Conservation (phyloP, 1,284 basidiomycete genomes). For the Psilocybe mexicana region DNA sequence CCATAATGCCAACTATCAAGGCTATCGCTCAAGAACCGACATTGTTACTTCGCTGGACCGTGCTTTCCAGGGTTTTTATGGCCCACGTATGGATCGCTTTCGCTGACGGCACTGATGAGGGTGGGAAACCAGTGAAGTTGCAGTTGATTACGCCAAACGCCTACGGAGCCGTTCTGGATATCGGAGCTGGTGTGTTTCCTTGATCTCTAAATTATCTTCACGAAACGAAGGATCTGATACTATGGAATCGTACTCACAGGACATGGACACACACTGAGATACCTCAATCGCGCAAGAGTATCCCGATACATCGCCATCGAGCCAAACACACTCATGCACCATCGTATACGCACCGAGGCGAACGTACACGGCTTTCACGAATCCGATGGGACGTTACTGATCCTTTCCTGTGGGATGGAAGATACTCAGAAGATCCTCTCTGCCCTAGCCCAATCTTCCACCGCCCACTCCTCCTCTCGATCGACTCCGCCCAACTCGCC, state of each 20-base stretch:
- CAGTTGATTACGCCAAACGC: constrained; percentile 55
- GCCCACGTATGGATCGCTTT: constrained; percentile 56
- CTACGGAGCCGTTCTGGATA: constrained; percentile 61
- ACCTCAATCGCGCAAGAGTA: constrained; percentile 56
- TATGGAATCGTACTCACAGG: constrained; percentile 35
- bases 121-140: constrained; percentile 42
- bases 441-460: constrained; percentile 30
- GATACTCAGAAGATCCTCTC: constrained; percentile 47
- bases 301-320: constrained; percentile 69
- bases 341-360: constrained; percentile 49
- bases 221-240: background rate
- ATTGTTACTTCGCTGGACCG: constrained; percentile 45
- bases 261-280: constrained; percentile 59
- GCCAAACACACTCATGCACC: constrained; percentile 66
- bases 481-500: constrained; percentile 14
- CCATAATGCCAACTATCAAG: constrained; percentile 50
- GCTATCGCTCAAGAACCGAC: constrained; percentile 42
- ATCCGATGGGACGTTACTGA: constrained; percentile 41
- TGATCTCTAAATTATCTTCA: background rate
- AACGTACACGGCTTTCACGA: constrained; percentile 53
- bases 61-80: constrained; percentile 60
- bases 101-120: constrained; percentile 50
- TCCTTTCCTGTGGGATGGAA: constrained; percentile 58
- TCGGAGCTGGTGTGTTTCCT: constrained; percentile 60
- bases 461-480: constrained; percentile 19